A percentile compares a stretch with the other conserved stretches of the same genome.
phyloP scores from a whole-genome alignment of 2,329 filamentous ascomycete genomes.

The Epichloe elymi region DNA sequence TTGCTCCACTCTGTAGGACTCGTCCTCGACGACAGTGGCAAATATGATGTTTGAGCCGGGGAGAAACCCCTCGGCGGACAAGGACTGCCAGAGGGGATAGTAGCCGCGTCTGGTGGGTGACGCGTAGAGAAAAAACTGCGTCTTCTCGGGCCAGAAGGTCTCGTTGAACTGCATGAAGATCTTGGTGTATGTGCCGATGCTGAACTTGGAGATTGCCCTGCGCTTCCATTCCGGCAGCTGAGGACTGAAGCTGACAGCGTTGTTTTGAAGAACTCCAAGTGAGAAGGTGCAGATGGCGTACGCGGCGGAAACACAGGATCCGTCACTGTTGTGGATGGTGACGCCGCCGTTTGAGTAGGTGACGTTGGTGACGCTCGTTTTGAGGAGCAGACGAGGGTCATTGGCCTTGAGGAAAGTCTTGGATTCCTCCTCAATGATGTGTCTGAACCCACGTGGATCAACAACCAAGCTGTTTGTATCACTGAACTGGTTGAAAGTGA shows the following conservation, averaged over 20 bases:
- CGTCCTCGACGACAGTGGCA: conserved; percentile 43
- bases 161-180: conserved; percentile 57
- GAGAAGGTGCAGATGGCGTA: conserved; percentile 57
- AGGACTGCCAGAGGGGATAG: conserved; percentile 46
- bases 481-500: conserved; percentile 50
- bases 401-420: conserved; percentile 39
- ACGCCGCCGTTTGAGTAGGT: conserved; percentile 39
- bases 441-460: conserved; percentile 48
- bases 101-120: conserved; percentile 28
- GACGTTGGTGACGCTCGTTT: conserved; percentile 42
- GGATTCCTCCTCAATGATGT: conserved; percentile 43
- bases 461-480: conserved; percentile 47
- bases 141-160: conserved; percentile 45
- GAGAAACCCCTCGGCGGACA: conserved; percentile 43
- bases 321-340: conserved; percentile 37
- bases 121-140: conserved; percentile 33
- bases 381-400: conserved; percentile 45
- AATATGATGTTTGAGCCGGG: conserved; percentile 52
- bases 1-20: conserved; percentile 44
- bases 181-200: conserved; percentile 62
- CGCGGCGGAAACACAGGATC: conserved; percentile 42
- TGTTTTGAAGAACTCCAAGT: conserved; percentile 52
- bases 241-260: conserved; percentile 44
- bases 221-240: conserved; percentile 51
- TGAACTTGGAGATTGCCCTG: conserved; percentile 47